These are phyloP conservation scores for Claviceps cyperi DNA, from an alignment of 2,329 filamentous ascomycete species.

Conservation along the genomic window DNA sequence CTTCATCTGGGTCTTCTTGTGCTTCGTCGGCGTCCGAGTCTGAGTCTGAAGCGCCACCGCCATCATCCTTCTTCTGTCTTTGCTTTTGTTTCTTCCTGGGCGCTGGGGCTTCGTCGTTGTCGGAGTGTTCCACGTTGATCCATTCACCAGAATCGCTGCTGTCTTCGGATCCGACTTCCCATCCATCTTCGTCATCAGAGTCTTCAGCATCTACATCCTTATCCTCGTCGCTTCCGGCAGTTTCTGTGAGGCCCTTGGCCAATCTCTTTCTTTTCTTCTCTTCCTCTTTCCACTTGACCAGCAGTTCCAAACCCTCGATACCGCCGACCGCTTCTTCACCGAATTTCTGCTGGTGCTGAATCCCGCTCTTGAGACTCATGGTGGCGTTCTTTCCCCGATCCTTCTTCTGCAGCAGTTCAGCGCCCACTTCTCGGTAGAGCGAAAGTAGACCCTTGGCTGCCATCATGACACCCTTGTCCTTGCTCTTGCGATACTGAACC, in stretches of 20 bases:
- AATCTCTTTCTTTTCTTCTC: conserved; percentile 60
- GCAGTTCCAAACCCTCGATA: conserved; percentile 82
- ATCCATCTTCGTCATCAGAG: conserved; percentile 39
- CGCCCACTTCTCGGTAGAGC: conserved; percentile 80
- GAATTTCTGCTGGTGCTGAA: conserved; percentile 63
- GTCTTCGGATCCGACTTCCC: conserved; percentile 46
- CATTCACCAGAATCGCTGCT: conserved; percentile 64
- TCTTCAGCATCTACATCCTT: conserved; percentile 45
- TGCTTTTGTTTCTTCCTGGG: conserved; percentile 27
- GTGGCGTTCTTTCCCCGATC: conserved; percentile 86
- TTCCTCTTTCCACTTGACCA: conserved; percentile 89
- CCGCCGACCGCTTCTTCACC: conserved; percentile 68
- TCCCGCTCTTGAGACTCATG: conserved; percentile 63
- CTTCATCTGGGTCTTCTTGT: conserved; percentile 4
- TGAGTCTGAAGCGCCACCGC: conserved; percentile 10
- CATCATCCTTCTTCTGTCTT: conserved; percentile 14
- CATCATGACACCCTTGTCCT: conserved; percentile 99
- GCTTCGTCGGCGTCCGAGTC: conserved; percentile 9
- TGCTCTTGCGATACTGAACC: conserved; percentile 90
- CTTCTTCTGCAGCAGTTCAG: conserved; percentile 75
- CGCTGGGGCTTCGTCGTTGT: conserved; percentile 56
- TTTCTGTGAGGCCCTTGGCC: conserved; percentile 53
- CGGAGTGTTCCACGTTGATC: conserved; percentile 76
- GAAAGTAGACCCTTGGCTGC: conserved; percentile 83
- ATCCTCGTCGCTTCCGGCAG: conserved; percentile 43